Percentiles rank a stretch among this genome's conserved stretches.
Evolutionary conservation across 352 stramenopile genomes (phyloP).

Genomic region (Phytopythium boreale): DNA sequence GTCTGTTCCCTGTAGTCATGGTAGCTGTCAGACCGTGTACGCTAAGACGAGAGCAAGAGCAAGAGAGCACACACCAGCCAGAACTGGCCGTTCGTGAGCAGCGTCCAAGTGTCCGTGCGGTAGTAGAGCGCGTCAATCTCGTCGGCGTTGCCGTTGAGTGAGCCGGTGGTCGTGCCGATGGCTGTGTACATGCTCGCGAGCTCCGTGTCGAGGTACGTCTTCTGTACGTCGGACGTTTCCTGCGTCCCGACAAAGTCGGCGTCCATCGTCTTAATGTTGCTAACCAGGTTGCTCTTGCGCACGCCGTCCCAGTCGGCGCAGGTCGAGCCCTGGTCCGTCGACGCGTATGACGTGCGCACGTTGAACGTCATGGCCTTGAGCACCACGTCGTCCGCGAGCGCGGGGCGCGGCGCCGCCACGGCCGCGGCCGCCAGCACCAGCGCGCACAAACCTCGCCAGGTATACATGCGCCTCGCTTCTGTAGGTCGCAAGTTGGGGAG

Average conservation of each 20-base stretch:
- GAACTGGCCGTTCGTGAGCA: slow-evolving; percentile 60
- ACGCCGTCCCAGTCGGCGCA: slow-evolving; percentile 68
- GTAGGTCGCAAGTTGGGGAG: not conserved
- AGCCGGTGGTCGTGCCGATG: slow-evolving; percentile 57
- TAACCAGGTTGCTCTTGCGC: slow-evolving; percentile 59
- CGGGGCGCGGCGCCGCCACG: slow-evolving; percentile 13
- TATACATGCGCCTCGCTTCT: not conserved
- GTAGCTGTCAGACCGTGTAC: slow-evolving; percentile 1
- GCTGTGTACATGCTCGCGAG: slow-evolving; percentile 55
- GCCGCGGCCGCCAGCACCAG: slow-evolving; percentile 20
- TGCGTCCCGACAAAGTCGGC: slow-evolving; percentile 81
- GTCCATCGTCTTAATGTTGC: slow-evolving; percentile 43
- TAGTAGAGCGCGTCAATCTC: slow-evolving; percentile 73
- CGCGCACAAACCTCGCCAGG: slow-evolving; percentile 12
- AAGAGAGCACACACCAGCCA: slow-evolving; percentile 35
- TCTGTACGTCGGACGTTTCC: slow-evolving; percentile 76
- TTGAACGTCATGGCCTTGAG: slow-evolving; percentile 80
- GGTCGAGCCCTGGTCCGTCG: slow-evolving; percentile 25
- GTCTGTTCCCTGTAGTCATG: slow-evolving; percentile 26
- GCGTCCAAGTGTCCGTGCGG: slow-evolving; percentile 47
- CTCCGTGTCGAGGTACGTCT: slow-evolving; percentile 48
- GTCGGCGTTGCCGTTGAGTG: slow-evolving; percentile 48
- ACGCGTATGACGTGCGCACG: slow-evolving; percentile 63
- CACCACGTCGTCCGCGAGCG: slow-evolving; percentile 35
- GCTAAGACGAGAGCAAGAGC: not conserved